Conservation (phyloP, 1,139 yeast genomes). For the Pichia sp. region DNA sequence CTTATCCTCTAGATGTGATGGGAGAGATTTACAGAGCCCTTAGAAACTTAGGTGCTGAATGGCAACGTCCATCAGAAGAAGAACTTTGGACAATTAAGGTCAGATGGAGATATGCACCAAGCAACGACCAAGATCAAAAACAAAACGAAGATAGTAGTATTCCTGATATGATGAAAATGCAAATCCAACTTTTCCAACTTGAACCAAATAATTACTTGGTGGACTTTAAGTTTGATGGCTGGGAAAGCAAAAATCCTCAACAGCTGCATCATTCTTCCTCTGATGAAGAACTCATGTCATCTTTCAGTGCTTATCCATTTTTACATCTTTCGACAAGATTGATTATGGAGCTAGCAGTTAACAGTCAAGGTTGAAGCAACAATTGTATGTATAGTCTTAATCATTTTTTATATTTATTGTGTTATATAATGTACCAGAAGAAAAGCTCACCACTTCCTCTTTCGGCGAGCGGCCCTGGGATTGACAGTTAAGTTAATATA, state of each 20-base stretch:
- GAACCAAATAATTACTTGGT: conserved; percentile 95
- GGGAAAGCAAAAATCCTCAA: conserved; percentile 46
- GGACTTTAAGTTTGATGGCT: conserved; percentile 96
- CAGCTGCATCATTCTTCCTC: conserved; percentile 16
- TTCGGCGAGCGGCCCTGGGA: too few relatives aligned
- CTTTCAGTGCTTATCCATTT: conserved; percentile 92
- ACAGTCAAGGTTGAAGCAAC: conserved; percentile 42
- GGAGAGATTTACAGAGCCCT: conserved; percentile 95
- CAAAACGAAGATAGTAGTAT: conserved; percentile 22
- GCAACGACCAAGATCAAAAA: conserved; percentile 1
- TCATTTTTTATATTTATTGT: too few relatives aligned
- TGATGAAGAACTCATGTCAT: conserved; percentile 59
- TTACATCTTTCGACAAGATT: conserved; percentile 85
- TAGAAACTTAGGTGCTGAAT: conserved; percentile 90
- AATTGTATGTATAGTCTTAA: too few relatives aligned
- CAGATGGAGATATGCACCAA: conserved; percentile 79
- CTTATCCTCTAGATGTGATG: conserved; percentile 97
- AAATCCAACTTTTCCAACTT: conserved; percentile 88
- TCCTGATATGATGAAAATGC: conserved; percentile 93
- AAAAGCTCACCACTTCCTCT: too few relatives aligned
- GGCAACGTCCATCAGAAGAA: conserved; percentile 91
- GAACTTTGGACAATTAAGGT: conserved; percentile 96
- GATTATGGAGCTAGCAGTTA: conserved; percentile 95
- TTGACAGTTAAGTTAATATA: too few relatives aligned
- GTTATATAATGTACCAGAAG: too few relatives aligned